These are phyloP conservation scores for Termitomyces bulborhizus DNA, from an alignment of 768 basidiomycete species.

Conservation along the genomic window DNA sequence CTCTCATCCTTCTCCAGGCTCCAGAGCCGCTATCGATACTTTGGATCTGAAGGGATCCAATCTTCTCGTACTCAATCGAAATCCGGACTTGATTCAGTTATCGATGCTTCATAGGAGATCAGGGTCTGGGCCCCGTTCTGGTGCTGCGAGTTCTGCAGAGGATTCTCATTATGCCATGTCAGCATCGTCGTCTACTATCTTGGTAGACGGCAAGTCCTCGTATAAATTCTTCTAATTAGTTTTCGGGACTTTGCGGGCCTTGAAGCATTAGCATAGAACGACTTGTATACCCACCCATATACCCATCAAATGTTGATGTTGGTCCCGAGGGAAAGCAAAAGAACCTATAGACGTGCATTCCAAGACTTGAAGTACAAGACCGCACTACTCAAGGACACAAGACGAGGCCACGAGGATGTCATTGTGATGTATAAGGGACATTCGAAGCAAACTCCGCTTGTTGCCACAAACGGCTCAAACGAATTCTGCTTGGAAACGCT, in stretches of 20 bases:
- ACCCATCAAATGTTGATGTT: not conserved
- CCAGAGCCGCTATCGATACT: not conserved
- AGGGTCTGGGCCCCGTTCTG: not conserved
- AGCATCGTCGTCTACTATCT: not conserved
- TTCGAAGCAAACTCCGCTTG: not conserved
- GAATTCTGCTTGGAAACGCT: not conserved
- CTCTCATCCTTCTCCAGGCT: not conserved
- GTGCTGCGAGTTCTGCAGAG: not conserved
- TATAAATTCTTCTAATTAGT: not conserved
- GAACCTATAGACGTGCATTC: not conserved
- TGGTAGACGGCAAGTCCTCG: not conserved
- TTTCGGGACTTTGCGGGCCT: not conserved
- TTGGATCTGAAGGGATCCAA: not conserved
- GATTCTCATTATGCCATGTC: not conserved
- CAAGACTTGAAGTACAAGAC: not conserved
- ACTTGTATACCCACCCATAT: not conserved
- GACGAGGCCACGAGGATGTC: not conserved
- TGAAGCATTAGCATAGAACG: not conserved
- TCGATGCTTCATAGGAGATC: constrained; percentile 1
- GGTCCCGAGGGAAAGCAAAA: too few species aligned
- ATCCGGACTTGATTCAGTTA: not conserved
- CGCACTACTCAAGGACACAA: too few species aligned
- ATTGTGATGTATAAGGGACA: not conserved
- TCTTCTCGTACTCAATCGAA: not conserved
- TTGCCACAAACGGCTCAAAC: not conserved